phyloP scores from a whole-genome alignment of 2,329 filamentous ascomycete species.

The Amauroascus verrucosus region DNA sequence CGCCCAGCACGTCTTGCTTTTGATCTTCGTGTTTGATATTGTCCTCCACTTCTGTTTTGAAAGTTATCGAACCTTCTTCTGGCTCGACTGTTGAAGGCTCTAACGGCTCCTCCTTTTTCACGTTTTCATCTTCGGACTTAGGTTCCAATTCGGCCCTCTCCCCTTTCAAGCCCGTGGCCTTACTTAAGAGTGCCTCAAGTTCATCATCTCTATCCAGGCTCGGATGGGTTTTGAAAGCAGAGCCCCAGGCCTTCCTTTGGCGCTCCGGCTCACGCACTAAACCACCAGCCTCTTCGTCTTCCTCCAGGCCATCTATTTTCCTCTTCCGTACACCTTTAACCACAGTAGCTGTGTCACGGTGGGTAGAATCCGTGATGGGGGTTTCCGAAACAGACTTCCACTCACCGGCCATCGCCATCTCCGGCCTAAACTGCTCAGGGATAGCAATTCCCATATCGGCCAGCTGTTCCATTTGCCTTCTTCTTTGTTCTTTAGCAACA shows the following conservation, averaged over 20 bases:
- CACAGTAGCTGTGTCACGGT: conserved; percentile 36
- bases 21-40: conserved; percentile 26
- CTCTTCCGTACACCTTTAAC: conserved; percentile 38
- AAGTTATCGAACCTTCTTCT: not conserved
- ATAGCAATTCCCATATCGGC: conserved; percentile 77
- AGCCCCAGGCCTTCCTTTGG: conserved; percentile 37
- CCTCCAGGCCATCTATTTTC: conserved; percentile 36
- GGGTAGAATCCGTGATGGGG: conserved; percentile 24
- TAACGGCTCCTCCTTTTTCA: not conserved
- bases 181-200: conserved; percentile 36
- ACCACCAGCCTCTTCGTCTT: conserved; percentile 30
- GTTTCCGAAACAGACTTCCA: conserved; percentile 62
- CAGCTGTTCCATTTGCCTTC: conserved; percentile 76
- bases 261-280: conserved; percentile 18
- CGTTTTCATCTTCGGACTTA: conserved; percentile 10
- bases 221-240: conserved; percentile 32
- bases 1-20: conserved; percentile 9
- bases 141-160: conserved; percentile 17
- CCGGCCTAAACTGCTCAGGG: conserved; percentile 64
- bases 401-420: conserved; percentile 80
- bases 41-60: conserved; percentile 18
- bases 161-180: conserved; percentile 29
- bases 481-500: conserved; percentile 56
- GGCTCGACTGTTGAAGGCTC: not conserved
- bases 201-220: conserved; percentile 27